Base-by-base conservation (phyloP, 2,329 filamentous ascomycete species). In the Pleomassaria siparia region DNA sequence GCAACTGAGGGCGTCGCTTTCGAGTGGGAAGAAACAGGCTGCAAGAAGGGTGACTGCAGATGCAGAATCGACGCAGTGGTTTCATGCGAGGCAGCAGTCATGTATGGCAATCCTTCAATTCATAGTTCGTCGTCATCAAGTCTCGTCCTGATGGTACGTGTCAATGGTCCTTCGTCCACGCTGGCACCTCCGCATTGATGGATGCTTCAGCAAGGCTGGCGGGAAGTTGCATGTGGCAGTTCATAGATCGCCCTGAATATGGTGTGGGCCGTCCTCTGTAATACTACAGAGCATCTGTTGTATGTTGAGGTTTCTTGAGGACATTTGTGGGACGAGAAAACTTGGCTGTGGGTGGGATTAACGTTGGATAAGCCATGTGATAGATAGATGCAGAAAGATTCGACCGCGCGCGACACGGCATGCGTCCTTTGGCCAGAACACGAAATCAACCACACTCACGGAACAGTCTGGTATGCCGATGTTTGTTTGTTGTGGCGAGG, bases 1-100 rank as follows among this genome's bases (percentile, higher is more conserved):
- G 50, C 46, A 55, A 47, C 29, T 43, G 43, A 25, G 35, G 46
- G 41, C 40, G 48, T 30, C 9, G 24, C 40, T 39, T 4, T 37
- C 7, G 10, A 13, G 7, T 12, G 12, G 25, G n/a, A n/a, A 26
- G 25, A 12, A 26, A 26, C 16, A 37, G 16, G 33, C 33, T 26
- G 40, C 45, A 35, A 28, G n/a, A 20, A 21, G 29, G 24, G 30
- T 22, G 18, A 30, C 37, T 21, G 40, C 46, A 40, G 28, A n/a
- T 13, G 36, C 20, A 40, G 13, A 4, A 4, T 26, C 33, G 10
- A 16, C 33, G 20, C 30, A 16, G 29, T 25, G 12, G 35, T 33
- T 49, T 7, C 35, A 40, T 44, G 13, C 11, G 28, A 43, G 29
- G 47, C 30, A 50, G 29, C 29, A 9, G 13, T n/a, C 29, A 6